A percentile compares a stretch with the other conserved stretches of the same genome.
Evolutionary conservation across 768 basidiomycete genomes (phyloP).

Genomic region (Xerocomellus intermedius): DNA sequence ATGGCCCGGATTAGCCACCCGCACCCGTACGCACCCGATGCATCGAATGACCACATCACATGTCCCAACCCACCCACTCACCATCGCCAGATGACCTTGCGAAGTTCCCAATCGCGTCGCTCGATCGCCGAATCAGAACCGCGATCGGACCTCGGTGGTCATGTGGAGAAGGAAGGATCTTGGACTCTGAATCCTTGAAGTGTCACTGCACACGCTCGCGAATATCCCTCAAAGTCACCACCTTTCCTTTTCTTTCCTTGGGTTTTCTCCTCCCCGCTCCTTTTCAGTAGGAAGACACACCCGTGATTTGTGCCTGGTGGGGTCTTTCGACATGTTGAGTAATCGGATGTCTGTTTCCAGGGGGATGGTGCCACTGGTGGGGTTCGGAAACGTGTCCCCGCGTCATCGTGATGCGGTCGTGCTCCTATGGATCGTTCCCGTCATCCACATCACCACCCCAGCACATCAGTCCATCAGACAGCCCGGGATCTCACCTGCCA

Average conservation of each 20-base stretch:
- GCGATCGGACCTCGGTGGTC: not conserved
- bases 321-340: not conserved
- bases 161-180: not conserved
- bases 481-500: not conserved
- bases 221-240: slow-evolving; percentile 5
- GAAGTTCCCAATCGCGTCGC: not conserved
- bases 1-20: not conserved
- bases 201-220: not conserved
- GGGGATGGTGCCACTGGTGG: not conserved
- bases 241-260: not conserved
- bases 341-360: not conserved
- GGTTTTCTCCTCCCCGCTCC: not conserved
- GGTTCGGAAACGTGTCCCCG: not conserved
- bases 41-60: not conserved
- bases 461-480: not conserved
- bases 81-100: not conserved
- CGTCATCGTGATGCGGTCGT: not conserved
- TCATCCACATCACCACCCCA: not conserved
- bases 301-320: not conserved
- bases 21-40: not conserved
- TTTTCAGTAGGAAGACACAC: not conserved
- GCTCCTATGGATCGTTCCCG: not conserved
- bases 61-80: not conserved
- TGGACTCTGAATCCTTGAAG: not conserved
- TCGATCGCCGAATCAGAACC: slow-evolving; percentile 3